phyloP scores from a whole-genome alignment of 495 filamentous ascomycete genomes.

The Penicillium ochrochloron region DNA sequence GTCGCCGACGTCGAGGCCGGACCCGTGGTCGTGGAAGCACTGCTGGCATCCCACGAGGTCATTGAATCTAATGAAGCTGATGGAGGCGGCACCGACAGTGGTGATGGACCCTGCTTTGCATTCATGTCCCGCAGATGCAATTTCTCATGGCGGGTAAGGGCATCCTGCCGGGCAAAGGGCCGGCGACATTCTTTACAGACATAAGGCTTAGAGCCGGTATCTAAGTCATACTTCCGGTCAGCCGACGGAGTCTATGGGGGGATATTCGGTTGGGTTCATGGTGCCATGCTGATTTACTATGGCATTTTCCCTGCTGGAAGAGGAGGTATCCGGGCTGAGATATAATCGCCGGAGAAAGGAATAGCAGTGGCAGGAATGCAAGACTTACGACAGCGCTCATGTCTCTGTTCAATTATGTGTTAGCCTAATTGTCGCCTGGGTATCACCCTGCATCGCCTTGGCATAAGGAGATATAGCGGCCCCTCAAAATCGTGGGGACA shows the following conservation, averaged over 20 bases:
- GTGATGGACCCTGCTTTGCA: slow-evolving; percentile 29
- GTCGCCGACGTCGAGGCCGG: slow-evolving; percentile 31
- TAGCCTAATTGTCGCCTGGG: slow-evolving; percentile 19
- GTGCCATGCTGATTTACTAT: not conserved
- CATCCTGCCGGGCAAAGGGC: slow-evolving; percentile 53
- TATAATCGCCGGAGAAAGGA: not conserved
- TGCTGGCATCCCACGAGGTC: slow-evolving; percentile 33
- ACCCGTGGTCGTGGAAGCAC: slow-evolving; percentile 28
- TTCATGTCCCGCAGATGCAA: slow-evolving; percentile 43
- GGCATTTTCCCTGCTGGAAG: not conserved
- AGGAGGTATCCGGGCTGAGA: not conserved
- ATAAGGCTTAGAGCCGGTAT: slow-evolving; percentile 53
- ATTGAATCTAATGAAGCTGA: slow-evolving; percentile 31
- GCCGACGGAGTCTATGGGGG: slow-evolving; percentile 19
- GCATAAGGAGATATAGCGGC: slow-evolving; percentile 5
- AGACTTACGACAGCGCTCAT: slow-evolving; percentile 53
- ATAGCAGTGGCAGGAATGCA: not conserved
- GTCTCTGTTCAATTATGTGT: slow-evolving; percentile 41
- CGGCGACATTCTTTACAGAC: slow-evolving; percentile 49
- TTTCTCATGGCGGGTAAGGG: slow-evolving; percentile 53
- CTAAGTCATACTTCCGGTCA: slow-evolving; percentile 33
- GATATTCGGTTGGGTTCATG: not conserved
- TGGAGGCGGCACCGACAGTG: slow-evolving; percentile 21
- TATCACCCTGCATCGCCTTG: not conserved
- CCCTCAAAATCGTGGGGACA: slow-evolving; percentile 27